Evolutionary conservation across 768 basidiomycete genomes (phyloP), one percentile per base, ranked within the genome.

Genomic region (Tulasnella sp.): DNA sequence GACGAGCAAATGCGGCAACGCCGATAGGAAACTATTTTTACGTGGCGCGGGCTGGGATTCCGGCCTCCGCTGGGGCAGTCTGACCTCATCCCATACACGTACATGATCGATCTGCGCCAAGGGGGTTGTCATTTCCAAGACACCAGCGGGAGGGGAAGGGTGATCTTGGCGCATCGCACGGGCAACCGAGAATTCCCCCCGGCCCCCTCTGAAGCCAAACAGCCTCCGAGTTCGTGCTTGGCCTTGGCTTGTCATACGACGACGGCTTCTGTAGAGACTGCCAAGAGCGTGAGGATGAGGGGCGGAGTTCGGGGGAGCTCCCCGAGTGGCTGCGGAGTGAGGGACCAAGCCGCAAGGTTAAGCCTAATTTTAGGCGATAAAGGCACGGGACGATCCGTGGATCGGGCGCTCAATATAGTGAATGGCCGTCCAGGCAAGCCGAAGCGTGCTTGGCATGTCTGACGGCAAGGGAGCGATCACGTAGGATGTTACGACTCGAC

Each of bases 351-450:
- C 31, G 12, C 28, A 16, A 22, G 46, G 18, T 58, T 31, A 60
- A 60, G 64, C 64, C 64, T 69, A 69, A 69, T 28, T 69, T 69
- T 69, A 69, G 64, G 64, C 34, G 34, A 46, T 46, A 46, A 46
- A 46, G 46, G 46, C 64, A 31, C 46, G 64, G 28, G 64, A 69
- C 28, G 5, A 28, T 69, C 34, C 34, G 64, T 37, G 34, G 34
- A 54, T 12, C 34, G 28, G 31, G 46, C 46, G 46, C 46, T 18
- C 34, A 69, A 69, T 69, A 37, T 69, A 37, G 31, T 28, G 12
- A 6, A 69, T 37, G 64, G 64, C 54, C 54, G 8, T 54, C 54
- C 24, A 54, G 54, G 5, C 22, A 54, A 69, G 64, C 64, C 64
- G 64, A 69, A 37, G 12, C 6, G 12, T 34, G 4, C 64, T 69